phyloP scores from a whole-genome alignment of 441 rosid species.

The Eruca vesicaria region DNA sequence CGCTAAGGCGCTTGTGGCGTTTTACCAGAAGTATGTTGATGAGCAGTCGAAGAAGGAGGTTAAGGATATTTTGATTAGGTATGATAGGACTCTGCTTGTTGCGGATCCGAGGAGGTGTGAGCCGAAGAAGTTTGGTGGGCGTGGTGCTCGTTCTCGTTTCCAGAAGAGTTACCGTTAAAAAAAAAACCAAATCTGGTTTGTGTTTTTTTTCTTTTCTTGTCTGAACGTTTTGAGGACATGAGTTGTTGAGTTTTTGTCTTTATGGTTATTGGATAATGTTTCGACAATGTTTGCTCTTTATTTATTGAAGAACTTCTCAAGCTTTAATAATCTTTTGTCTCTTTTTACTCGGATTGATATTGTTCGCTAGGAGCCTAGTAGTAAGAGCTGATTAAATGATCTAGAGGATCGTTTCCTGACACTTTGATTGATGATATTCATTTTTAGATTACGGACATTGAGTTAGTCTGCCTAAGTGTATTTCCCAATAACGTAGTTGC shows the following conservation, averaged over 20 bases:
- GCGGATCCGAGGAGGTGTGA: background rate
- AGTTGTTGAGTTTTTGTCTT: background rate
- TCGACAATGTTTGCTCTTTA: no score
- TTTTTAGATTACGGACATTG: no score
- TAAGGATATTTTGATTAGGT: background rate
- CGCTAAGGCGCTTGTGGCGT: background rate
- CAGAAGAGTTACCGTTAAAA: background rate
- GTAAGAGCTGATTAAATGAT: no score
- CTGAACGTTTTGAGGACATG: background rate
- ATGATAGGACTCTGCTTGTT: background rate
- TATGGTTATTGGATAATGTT: no score
- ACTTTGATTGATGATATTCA: no score
- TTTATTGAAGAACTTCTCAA: no score
- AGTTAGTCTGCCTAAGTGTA: no score
- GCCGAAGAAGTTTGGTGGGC: background rate
- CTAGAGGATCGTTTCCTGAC: no score
- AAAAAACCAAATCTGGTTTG: background rate
- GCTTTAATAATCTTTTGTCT: no score
- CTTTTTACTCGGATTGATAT: no score
- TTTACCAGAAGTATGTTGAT: background rate
- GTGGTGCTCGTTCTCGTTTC: background rate
- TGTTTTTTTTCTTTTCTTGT: background rate
- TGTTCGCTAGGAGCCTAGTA: no score
- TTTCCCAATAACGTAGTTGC: no score
- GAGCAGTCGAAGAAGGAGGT: background rate